phyloP scores from a whole-genome alignment of 345 rosid genomes.

The Sisymbrium altissimum region DNA sequence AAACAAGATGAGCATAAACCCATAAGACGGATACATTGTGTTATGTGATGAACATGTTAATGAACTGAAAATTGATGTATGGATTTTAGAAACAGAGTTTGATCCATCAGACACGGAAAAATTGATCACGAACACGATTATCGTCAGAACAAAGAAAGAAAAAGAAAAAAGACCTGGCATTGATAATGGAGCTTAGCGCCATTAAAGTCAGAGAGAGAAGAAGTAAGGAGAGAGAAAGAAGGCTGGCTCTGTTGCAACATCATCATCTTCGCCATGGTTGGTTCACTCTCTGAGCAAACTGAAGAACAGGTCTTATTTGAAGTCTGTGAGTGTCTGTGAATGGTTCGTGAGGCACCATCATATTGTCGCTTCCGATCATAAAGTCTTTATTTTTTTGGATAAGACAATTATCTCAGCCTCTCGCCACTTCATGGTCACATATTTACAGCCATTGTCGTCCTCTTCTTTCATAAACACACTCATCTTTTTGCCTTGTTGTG shows the following conservation, averaged over 20 bases:
- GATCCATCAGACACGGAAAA: neutral
- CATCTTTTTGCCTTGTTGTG: conserved; percentile 1
- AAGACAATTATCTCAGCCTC: conserved; percentile 36
- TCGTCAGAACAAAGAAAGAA: neutral
- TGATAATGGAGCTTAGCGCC: conserved; percentile 70
- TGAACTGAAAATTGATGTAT: neutral
- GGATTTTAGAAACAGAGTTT: neutral
- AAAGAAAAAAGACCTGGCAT: conserved; percentile 52
- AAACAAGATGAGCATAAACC: neutral
- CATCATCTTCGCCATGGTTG: conserved; percentile 64
- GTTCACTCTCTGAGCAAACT: conserved; percentile 1
- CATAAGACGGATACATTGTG: neutral
- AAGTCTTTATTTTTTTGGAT: conserved; percentile 23
- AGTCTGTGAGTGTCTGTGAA: conserved; percentile 16
- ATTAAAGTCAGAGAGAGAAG: conserved; percentile 84
- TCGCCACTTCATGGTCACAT: conserved; percentile 36
- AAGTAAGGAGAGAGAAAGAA: conserved; percentile 64
- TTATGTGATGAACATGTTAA: neutral
- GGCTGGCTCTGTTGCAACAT: conserved; percentile 67
- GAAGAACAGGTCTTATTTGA: conserved; percentile 20
- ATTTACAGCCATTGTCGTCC: conserved; percentile 34
- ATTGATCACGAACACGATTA: neutral
- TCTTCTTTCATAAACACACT: conserved; percentile 20
- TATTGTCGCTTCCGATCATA: conserved; percentile 29
- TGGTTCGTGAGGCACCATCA: conserved; percentile 30